Conservation (phyloP, 2,329 filamentous ascomycete species). For the Grosmannia clavigera region DNA sequence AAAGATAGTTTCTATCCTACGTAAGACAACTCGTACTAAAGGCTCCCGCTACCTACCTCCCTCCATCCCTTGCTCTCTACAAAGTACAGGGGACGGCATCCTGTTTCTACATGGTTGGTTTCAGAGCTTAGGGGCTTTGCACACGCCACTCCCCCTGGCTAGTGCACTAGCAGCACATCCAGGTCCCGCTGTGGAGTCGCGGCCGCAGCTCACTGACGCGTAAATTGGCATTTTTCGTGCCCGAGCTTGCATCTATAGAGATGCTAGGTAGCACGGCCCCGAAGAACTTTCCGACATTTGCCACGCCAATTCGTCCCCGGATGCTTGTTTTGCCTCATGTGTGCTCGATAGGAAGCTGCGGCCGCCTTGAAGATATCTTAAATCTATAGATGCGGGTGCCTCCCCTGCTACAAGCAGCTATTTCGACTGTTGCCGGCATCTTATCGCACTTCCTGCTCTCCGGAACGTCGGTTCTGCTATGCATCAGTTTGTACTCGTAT, state of each 20-base stretch:
- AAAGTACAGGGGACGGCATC: not conserved
- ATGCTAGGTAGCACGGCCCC: not conserved
- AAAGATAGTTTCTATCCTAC: not conserved
- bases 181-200: slow-evolving; percentile 1
- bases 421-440: not conserved
- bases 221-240: slow-evolving; percentile 2
- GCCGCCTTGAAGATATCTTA: too few species aligned
- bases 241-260: not conserved
- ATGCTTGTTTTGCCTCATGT: not conserved
- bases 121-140: slow-evolving; percentile 2
- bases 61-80: not conserved
- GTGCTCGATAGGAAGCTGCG: not conserved
- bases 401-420: not conserved
- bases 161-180: slow-evolving; percentile 1
- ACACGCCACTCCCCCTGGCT: slow-evolving; percentile 3
- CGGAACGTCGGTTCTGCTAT: too few species aligned
- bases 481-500: too few species aligned
- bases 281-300: not conserved
- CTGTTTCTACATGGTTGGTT: not conserved
- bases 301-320: not conserved
- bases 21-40: not conserved
- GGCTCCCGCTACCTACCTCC: not conserved
- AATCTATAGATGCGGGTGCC: too few species aligned
- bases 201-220: slow-evolving; percentile 3
- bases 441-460: not conserved